Evolutionary conservation across 1,284 basidiomycete genomes (phyloP).

Genomic region (Ceratobasidium sp.): DNA sequence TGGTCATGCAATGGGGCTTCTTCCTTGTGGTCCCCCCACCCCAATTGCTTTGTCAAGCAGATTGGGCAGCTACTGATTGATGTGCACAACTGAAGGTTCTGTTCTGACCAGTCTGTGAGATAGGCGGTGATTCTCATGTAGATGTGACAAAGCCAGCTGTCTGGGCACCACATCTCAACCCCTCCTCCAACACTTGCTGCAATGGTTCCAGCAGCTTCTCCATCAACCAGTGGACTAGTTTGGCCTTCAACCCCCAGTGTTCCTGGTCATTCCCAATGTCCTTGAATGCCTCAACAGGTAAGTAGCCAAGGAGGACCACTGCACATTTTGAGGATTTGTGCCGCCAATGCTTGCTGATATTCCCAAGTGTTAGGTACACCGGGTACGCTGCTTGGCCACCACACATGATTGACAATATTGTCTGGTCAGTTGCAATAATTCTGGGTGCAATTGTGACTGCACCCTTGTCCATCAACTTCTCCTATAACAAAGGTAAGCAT

Average conservation of each 20-base stretch:
- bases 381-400: conserved; percentile 27
- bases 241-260: not conserved
- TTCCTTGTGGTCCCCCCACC: not conserved
- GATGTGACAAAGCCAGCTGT: not conserved
- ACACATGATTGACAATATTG: not conserved
- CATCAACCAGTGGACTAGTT: conserved; percentile 12
- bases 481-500: not conserved
- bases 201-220: conserved; percentile 10
- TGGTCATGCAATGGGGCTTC: not conserved
- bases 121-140: conserved; percentile 1
- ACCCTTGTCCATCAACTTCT: not conserved
- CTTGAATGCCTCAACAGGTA: conserved; percentile 39
- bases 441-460: not conserved
- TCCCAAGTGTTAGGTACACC: conserved; percentile 30
- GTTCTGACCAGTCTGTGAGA: conserved; percentile 17
- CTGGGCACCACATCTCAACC: conserved; percentile 40
- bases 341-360: not conserved
- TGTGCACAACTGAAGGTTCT: conserved; percentile 13
- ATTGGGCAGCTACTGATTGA: conserved; percentile 22
- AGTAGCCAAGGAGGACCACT: conserved; percentile 39
- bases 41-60: not conserved
- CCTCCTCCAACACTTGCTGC: not conserved
- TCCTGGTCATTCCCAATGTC: conserved; percentile 18
- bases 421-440: conserved; percentile 16
- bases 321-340: conserved; percentile 32